Percentiles rank a stretch among this genome's conserved stretches.
These are phyloP conservation scores for Wallacemonas sp. DNA, from an alignment of 208 protist species.

Conservation along the genomic window DNA sequence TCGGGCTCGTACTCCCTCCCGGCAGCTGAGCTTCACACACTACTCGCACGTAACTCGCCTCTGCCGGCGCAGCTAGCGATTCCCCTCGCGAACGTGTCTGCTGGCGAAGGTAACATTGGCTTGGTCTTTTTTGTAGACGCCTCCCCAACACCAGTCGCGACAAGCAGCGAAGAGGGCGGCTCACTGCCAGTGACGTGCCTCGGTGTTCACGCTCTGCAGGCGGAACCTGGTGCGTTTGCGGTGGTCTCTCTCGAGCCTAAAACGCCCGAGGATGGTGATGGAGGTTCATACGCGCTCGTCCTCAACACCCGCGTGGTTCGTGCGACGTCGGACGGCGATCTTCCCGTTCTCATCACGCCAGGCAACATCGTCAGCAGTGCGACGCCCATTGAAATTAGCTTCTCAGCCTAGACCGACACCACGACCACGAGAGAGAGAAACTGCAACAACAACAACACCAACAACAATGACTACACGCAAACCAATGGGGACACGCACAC, in stretches of 20 bases:
- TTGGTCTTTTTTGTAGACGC: constrained; percentile 10
- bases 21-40: constrained; percentile 19
- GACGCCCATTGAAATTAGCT: constrained; percentile 6
- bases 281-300: constrained; percentile 8
- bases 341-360: constrained; percentile 30
- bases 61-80: constrained; percentile 56
- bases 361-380: constrained; percentile 33
- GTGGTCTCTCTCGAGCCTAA: constrained; percentile 31
- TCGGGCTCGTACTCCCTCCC: neutral
- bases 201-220: neutral
- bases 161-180: neutral
- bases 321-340: neutral
- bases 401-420: too few species aligned
- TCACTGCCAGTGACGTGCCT: neutral
- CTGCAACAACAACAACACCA: too few species aligned
- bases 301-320: constrained; percentile 47
- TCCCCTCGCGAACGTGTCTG: constrained; percentile 26
- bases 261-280: constrained; percentile 22
- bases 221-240: neutral
- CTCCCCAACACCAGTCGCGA: neutral
- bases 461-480: too few species aligned
- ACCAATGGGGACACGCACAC: too few species aligned
- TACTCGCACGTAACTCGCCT: constrained; percentile 39
- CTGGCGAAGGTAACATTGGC: neutral
- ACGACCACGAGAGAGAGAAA: too few species aligned